Evolutionary conservation across 2,329 filamentous ascomycete species (phyloP), one percentile per base, ranked within the genome.

Genomic region (Botrytis pseudocinerea): DNA sequence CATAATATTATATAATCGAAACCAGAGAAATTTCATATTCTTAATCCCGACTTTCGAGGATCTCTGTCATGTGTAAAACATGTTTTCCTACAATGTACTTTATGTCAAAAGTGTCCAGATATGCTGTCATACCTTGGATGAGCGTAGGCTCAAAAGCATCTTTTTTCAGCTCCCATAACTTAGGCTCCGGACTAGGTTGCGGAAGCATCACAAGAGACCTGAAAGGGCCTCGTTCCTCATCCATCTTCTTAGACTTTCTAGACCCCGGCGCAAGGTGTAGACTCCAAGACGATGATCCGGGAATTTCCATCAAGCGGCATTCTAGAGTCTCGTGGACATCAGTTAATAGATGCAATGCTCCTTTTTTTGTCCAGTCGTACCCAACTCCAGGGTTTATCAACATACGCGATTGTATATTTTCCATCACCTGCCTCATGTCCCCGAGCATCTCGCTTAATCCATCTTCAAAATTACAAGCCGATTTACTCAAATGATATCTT

Each of bases 231-330:
- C 5, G 48, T 54, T 54, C 25, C 25, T 54, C 12, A 16, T n/a
- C 12, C 5, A 54, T 16, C 25, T n/a, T 5, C 0, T 54, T 12
- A 0, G 48, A 16, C 25, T 3, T 25, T 14, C n/a, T 12, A 16
- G 25, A 25, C 48, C 48, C 48, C 25, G 12, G 25, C 48, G 6
- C 12, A 10, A 54, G 48, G 16, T 54, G 48, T 16, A n/a, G 25
- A n/a, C 4, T 14, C 48, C 48, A 54, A 8, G 2, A 54, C 12
- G 25, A 7, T n/a, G 0, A 16, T 14, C 48, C 48, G 48, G 48
- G 48, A 54, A 25, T 5, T 14, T 54, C 25, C 48, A 16, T 54
- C 48, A 54, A n/a, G 12, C 48, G 48, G 48, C 25, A 54, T 16
- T 54, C 25, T 2, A 54, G 25, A 54, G 48, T 54, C 12, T 54